Evolutionary conservation across 768 basidiomycete species (phyloP).

Genomic region (Naganishia antarctica): DNA sequence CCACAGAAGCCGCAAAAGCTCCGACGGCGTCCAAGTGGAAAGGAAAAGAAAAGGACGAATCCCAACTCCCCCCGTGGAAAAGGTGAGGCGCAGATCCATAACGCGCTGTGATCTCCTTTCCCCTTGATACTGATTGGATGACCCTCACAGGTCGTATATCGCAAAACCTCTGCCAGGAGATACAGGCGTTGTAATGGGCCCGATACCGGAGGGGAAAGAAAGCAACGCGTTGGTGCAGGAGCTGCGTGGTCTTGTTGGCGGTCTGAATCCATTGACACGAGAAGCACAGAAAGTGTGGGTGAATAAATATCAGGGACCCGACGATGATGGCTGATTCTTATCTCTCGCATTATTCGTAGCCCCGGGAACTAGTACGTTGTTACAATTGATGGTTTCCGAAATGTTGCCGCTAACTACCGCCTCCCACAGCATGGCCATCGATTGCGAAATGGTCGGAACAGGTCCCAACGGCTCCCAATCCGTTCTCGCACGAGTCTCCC

Average conservation of each 20-base stretch:
- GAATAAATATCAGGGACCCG: background rate
- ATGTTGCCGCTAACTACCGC: too few species aligned
- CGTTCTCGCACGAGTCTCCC: constrained; percentile 76
- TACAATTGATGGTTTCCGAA: too few species aligned
- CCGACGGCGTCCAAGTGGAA: constrained; percentile 5
- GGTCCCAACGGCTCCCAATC: constrained; percentile 76
- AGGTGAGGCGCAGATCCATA: too few species aligned
- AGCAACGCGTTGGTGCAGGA: constrained; percentile 30
- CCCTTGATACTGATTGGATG: background rate
- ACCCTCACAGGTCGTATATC: background rate
- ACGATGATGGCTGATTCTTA: background rate
- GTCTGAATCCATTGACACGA: constrained; percentile 33
- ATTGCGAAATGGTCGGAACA: constrained; percentile 98
- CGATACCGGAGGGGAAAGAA: constrained; percentile 10
- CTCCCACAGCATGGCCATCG: constrained; percentile 67
- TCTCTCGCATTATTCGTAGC: constrained; percentile 18
- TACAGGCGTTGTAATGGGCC: constrained; percentile 4
- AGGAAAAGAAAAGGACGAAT: constrained; percentile 10
- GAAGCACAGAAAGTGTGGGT: constrained; percentile 46
- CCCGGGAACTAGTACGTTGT: constrained; percentile 44
- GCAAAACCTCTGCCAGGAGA: background rate
- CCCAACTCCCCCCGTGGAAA: constrained; percentile 9
- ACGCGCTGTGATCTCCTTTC: background rate
- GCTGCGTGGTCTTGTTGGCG: constrained; percentile 46
- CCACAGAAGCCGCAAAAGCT: background rate